phyloP scores from a whole-genome alignment of 2,329 filamentous ascomycete species.

The Magnaporthiopsis rhizophila region DNA sequence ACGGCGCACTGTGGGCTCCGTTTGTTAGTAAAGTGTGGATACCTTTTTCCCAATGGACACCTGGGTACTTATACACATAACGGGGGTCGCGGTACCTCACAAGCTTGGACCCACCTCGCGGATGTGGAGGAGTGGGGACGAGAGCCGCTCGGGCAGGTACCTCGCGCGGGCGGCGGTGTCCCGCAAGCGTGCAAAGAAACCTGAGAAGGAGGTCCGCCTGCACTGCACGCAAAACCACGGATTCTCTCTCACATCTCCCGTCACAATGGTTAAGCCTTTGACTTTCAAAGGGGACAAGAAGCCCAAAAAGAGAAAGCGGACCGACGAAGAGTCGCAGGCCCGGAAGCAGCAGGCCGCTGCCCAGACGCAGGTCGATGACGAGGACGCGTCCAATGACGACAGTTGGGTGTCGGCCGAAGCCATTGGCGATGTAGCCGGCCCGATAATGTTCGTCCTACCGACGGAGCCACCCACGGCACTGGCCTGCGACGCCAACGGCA shows the following conservation, averaged over 20 bases:
- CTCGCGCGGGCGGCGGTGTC: too few relatives aligned
- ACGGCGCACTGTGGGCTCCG: too few relatives aligned
- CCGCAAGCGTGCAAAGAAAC: neutral
- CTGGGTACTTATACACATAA: too few relatives aligned
- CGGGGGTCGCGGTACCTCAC: too few relatives aligned
- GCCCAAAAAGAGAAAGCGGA: conserved; percentile 81
- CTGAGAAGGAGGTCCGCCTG: neutral
- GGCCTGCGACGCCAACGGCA: conserved; percentile 78
- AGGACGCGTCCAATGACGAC: conserved; percentile 57
- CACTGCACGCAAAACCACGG: neutral
- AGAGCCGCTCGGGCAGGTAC: neutral
- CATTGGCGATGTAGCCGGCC: conserved; percentile 67
- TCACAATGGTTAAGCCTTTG: conserved; percentile 74
- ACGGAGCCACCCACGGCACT: conserved; percentile 63
- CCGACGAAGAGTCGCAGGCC: conserved; percentile 25
- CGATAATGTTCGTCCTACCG: conserved; percentile 74
- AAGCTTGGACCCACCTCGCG: neutral
- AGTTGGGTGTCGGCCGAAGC: conserved; percentile 85
- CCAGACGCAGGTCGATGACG: conserved; percentile 23
- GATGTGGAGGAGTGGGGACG: neutral
- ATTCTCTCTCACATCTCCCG: neutral
- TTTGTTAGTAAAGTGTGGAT: too few relatives aligned
- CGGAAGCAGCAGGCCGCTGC: conserved; percentile 25
- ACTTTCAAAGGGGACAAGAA: conserved; percentile 98
- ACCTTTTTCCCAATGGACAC: too few relatives aligned